Evolutionary conservation across 2,329 filamentous ascomycete species (phyloP), one percentile per base, ranked within the genome.

Genomic region (Monosporascus sp.): DNA sequence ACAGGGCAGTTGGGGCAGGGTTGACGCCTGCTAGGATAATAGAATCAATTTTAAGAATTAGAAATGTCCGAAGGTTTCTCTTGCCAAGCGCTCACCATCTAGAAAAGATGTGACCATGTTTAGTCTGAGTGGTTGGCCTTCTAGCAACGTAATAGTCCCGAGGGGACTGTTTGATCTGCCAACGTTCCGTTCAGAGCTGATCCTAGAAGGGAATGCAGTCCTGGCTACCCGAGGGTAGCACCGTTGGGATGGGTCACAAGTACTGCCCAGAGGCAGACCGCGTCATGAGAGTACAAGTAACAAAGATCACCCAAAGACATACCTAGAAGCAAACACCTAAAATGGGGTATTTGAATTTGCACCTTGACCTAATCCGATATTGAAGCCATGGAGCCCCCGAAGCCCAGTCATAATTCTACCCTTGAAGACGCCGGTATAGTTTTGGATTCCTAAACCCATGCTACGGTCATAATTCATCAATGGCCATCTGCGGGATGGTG

Each of bases 101-200:
- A 47, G 59, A 59, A 57, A 54, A 57, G 52, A 61, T 52, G 59
- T 57, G 62, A 47, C 59, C 57, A 48, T 54, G 37, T 14, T 25
- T 22, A 46, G 64, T 59, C 62, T 54, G 60, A 55, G 52, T 66
- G 61, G 59, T 60, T 60, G 62, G 68, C 66, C 65, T 68, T 70
- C 68, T 70, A 66, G 54, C 54, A 27, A 68, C 66, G 51, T 24
- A 44, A 44, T n/a, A 54, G 55, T 61, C 59, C 59, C 51, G 54
- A 63, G 57, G 57, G 61, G 60, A 66, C 60, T 54, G 57, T 70
- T 68, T 75, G 61, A 74, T 88, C 77, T 90, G 68, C 87, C 86
- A 89, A 87, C 84, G 86, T 83, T 90, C 86, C 87, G 86, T 90
- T 89, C 86, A 86, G 85, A 78, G 78, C 80, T 77, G 74, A 79